phyloP scores from a whole-genome alignment of 2,329 filamentous ascomycete genomes.

The Fusarium sp. region DNA sequence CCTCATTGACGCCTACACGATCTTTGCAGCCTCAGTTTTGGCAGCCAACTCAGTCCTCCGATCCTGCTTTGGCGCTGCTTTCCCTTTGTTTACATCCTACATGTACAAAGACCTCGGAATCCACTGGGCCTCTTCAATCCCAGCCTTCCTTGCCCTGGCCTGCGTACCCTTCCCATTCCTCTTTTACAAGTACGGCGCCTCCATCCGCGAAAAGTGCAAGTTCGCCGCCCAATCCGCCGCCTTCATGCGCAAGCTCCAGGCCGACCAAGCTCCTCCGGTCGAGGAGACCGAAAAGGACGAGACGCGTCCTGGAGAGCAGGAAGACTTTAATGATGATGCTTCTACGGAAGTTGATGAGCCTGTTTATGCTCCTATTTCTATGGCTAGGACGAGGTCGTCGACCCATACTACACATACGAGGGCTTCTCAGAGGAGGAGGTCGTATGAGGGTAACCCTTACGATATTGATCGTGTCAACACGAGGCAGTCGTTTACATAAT shows the following conservation, averaged over 20 bases:
- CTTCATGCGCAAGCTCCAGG: slow-evolving; percentile 33
- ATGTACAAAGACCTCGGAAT: slow-evolving; percentile 34
- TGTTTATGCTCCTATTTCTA: slow-evolving; percentile 25
- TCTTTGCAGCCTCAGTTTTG: slow-evolving; percentile 33
- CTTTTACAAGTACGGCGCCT: slow-evolving; percentile 34
- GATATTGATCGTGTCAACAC: slow-evolving; percentile 35
- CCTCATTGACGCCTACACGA: slow-evolving; percentile 35
- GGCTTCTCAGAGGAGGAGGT: slow-evolving; percentile 22
- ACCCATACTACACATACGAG: slow-evolving; percentile 12
- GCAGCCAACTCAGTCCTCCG: slow-evolving; percentile 32
- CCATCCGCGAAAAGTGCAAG: slow-evolving; percentile 36
- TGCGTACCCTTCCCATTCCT: slow-evolving; percentile 38
- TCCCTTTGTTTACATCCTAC: slow-evolving; percentile 31
- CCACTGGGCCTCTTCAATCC: slow-evolving; percentile 33
- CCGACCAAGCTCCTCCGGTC: neutral
- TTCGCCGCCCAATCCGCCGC: slow-evolving; percentile 32
- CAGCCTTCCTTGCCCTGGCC: slow-evolving; percentile 30
- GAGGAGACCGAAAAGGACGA: slow-evolving; percentile 28
- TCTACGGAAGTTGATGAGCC: slow-evolving; percentile 32
- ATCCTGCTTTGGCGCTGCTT: slow-evolving; percentile 34
- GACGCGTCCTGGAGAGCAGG: slow-evolving; percentile 1
- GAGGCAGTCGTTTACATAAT: slow-evolving; percentile 30
- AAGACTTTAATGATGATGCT: slow-evolving; percentile 22
- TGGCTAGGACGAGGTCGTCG: slow-evolving; percentile 14
- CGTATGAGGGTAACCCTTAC: slow-evolving; percentile 33